phyloP scores from a whole-genome alignment of 768 basidiomycete genomes.

The Podaxis sp. region DNA sequence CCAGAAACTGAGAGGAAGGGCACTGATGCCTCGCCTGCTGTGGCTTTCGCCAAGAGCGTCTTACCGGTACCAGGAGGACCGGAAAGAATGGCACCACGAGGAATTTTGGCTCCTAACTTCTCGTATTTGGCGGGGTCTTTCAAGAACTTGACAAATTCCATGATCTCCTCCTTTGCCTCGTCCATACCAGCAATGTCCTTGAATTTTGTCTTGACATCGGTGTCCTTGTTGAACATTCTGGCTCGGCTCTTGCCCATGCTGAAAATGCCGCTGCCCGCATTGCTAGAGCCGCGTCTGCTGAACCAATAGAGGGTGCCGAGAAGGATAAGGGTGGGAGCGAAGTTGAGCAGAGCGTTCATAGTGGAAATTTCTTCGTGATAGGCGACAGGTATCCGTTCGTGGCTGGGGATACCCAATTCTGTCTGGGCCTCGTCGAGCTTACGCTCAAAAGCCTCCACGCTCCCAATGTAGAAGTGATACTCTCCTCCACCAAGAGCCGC shows the following conservation, averaged over 20 bases:
- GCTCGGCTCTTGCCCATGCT: constrained; percentile 95
- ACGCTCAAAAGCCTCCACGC: constrained; percentile 93
- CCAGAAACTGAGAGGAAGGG: constrained; percentile 99
- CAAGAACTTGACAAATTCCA: constrained; percentile 99
- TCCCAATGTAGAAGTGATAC: constrained; percentile 96
- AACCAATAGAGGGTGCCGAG: constrained; percentile 90
- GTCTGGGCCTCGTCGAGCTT: constrained; percentile 92
- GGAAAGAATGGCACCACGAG: constrained; percentile 90
- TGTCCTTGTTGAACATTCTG: constrained; percentile 95
- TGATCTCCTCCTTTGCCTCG: constrained; percentile 99
- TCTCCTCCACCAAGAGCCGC: constrained; percentile 52
- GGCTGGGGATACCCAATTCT: constrained; percentile 88
- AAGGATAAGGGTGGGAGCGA: constrained; percentile 93
- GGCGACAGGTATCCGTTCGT: constrained; percentile 94
- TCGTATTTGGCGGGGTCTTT: constrained; percentile 95
- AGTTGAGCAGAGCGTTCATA: constrained; percentile 76
- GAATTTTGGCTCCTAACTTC: constrained; percentile 96
- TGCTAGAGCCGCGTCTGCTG: constrained; percentile 65
- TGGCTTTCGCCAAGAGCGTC: constrained; percentile 96
- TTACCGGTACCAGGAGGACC: constrained; percentile 98
- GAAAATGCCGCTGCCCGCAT: constrained; percentile 88
- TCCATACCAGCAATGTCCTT: constrained; percentile 99
- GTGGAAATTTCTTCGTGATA: constrained; percentile 95
- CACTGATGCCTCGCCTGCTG: constrained; percentile 95
- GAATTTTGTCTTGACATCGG: constrained; percentile 90